Base-by-base conservation (phyloP, 495 filamentous ascomycete genomes). In the Aspergillus conjunctus region DNA sequence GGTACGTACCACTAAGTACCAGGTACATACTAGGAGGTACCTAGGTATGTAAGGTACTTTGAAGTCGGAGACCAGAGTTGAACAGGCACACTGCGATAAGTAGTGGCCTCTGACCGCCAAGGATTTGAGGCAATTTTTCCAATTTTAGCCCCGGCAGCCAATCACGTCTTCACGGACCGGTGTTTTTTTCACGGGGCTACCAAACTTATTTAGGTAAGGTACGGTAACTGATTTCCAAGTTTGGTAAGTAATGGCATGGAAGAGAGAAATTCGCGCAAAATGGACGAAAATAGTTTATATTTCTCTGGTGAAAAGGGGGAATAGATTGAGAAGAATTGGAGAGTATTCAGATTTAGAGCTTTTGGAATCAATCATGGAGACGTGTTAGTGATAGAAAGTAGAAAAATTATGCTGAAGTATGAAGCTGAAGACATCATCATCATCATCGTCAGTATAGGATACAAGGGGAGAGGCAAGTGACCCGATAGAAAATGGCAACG, bases 61-160 rank as follows among this genome's bases (percentile, higher is more conserved):
- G 26, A 26, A 26, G 26, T 5, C 5, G 26, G 31, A 12, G 10
- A 9, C 37, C 37, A 41, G 18, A 18, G 14, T 3, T 15, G 32
- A 54, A 32, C 54, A 57, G 37, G 30, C 60, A 62, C 54, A 46
- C 34, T 60, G 37, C 14, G 51, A n/a, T n/a, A n/a, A 46, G 51
- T 26, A 5, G 26, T 26, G 26, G 5, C 26, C 48, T 49, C 18
- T 43, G 17, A 30, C 21, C 15, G 14, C 50, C 39, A 44, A 50
- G 53, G 21, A 30, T 56, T 59, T 61, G 65, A 61, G 65, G 61
- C 61, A 64, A 64, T 61, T 59, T 50, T 67, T 65, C 62, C 62
- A 68, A 58, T 48, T 58, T 62, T 68, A 68, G 62, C 48, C 44
- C 33, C 20, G 14, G 30, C 41, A 30, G 45, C 60, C 60, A 60